Conservation (phyloP, 129 eudicot genomes). For the Ambrosia trifida region DNA sequence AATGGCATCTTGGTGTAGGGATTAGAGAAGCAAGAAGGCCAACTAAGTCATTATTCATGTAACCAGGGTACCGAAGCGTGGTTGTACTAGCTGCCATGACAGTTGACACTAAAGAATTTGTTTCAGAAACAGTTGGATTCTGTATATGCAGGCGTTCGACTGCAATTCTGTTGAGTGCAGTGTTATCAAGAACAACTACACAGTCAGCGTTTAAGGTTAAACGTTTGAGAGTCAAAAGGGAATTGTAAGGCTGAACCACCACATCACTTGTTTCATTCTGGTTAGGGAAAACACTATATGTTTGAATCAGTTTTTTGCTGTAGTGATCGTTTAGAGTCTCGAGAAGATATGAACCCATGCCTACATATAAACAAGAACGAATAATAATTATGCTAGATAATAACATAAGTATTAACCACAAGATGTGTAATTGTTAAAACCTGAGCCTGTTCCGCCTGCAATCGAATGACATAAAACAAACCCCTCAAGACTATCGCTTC, state of each 20-base stretch:
- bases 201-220: constrained; percentile 91
- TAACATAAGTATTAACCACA: not conserved
- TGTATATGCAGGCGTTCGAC: constrained; percentile 85
- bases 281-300: constrained; percentile 91
- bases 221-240: constrained; percentile 84
- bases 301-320: constrained; percentile 84
- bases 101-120: constrained; percentile 87
- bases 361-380: constrained; percentile 24
- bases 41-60: constrained; percentile 93
- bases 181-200: constrained; percentile 93
- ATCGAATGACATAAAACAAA: constrained; percentile 92
- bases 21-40: constrained; percentile 95
- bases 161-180: constrained; percentile 92
- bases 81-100: constrained; percentile 98
- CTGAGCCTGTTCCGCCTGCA: constrained; percentile 98
- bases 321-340: constrained; percentile 87
- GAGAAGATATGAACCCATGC: constrained; percentile 89
- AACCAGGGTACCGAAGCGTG: constrained; percentile 90
- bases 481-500: constrained; percentile 97
- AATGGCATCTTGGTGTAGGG: constrained; percentile 94
- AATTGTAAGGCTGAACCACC: constrained; percentile 95
- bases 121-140: constrained; percentile 82
- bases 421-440: constrained; percentile 30
- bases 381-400: not conserved
- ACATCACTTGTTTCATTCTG: constrained; percentile 92